phyloP scores from a whole-genome alignment of 2,329 filamentous ascomycete species.

The Penicillium digitatum region DNA sequence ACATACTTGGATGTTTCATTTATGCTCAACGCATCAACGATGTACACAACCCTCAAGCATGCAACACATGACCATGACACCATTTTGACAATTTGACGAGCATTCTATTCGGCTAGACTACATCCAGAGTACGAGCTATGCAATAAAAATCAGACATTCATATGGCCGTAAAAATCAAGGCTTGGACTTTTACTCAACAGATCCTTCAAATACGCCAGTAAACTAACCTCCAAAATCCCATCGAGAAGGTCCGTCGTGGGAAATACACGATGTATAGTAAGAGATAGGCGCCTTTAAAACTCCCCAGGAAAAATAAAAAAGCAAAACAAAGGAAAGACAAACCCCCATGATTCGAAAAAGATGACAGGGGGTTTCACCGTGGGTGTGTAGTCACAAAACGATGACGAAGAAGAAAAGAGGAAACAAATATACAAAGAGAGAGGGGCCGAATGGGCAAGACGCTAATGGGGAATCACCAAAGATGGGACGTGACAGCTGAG shows the following conservation, averaged over 20 bases:
- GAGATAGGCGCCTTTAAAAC: conserved; percentile 20
- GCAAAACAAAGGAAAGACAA: neutral
- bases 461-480: conserved; percentile 36
- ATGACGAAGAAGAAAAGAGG: conserved; percentile 10
- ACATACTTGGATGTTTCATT: neutral
- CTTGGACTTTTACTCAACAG: conserved; percentile 19
- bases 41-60: neutral
- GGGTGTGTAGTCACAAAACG: conserved; percentile 20
- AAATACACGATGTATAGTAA: conserved; percentile 17
- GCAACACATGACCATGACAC: neutral
- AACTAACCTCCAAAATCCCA: conserved; percentile 18
- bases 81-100: neutral
- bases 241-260: conserved; percentile 14
- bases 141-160: conserved; percentile 2
- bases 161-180: conserved; percentile 8
- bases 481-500: conserved; percentile 39
- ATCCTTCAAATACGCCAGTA: conserved; percentile 16
- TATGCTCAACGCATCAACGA: neutral
- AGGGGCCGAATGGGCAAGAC: conserved; percentile 15
- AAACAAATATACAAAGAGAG: conserved; percentile 25
- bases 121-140: conserved; percentile 8
- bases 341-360: conserved; percentile 11
- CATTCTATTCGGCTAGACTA: conserved; percentile 12
- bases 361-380: conserved; percentile 7
- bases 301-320: conserved; percentile 11